These are phyloP conservation scores for Rachicladosporium sp. DNA, from an alignment of 2,329 filamentous ascomycete species.

Conservation along the genomic window DNA sequence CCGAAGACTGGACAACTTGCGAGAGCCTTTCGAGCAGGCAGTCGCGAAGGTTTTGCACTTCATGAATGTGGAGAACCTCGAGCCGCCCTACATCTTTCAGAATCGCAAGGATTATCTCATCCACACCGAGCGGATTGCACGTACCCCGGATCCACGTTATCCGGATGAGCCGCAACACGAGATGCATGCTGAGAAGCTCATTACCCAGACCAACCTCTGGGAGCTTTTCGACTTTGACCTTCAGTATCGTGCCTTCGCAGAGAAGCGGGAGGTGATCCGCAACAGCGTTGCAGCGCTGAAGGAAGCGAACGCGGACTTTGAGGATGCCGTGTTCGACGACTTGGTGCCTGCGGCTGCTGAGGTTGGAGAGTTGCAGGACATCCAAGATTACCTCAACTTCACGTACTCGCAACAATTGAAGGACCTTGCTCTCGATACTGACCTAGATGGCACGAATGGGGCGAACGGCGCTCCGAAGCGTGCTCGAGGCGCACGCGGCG, in stretches of 20 bases:
- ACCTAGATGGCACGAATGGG: slow-evolving; percentile 30
- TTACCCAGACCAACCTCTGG: slow-evolving; percentile 91
- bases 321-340: slow-evolving; percentile 67
- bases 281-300: slow-evolving; percentile 66
- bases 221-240: slow-evolving; percentile 88
- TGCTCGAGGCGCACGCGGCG: slow-evolving; percentile 66
- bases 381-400: slow-evolving; percentile 95
- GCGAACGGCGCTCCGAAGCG: slow-evolving; percentile 60
- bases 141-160: slow-evolving; percentile 51
- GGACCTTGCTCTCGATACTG: slow-evolving; percentile 53
- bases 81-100: slow-evolving; percentile 95
- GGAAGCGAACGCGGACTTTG: slow-evolving; percentile 41
- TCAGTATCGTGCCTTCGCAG: slow-evolving; percentile 83
- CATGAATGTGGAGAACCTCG: slow-evolving; percentile 85
- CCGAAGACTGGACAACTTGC: slow-evolving; percentile 46
- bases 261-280: slow-evolving; percentile 79
- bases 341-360: slow-evolving; percentile 69
- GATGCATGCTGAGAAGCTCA: slow-evolving; percentile 69
- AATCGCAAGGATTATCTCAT: slow-evolving; percentile 97
- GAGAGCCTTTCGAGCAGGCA: slow-evolving; percentile 72
- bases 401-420: slow-evolving; percentile 76
- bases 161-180: slow-evolving; percentile 60
- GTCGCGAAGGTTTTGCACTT: slow-evolving; percentile 90
- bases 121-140: slow-evolving; percentile 61
- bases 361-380: slow-evolving; percentile 90